These are phyloP conservation scores for Melanogaster broomeanus DNA, from an alignment of 768 basidiomycete genomes.

Conservation along the genomic window DNA sequence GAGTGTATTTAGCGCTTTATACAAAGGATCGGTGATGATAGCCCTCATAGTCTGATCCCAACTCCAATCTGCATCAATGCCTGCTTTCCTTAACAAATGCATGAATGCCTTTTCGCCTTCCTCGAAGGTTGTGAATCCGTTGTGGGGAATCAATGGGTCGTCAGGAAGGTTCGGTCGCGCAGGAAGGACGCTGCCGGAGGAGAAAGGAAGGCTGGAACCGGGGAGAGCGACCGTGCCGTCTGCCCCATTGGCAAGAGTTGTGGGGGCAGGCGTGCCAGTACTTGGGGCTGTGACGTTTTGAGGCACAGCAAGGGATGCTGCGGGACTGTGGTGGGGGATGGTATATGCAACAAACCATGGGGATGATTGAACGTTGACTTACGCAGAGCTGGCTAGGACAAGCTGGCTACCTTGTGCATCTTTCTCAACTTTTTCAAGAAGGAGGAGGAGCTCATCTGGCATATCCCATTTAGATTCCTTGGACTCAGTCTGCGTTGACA, in stretches of 20 bases:
- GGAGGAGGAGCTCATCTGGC: slow-evolving; percentile 87
- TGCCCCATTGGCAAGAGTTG: slow-evolving; percentile 50
- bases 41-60: slow-evolving; percentile 99
- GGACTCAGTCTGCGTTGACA: slow-evolving; percentile 59
- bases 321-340: slow-evolving; percentile 20
- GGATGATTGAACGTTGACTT: slow-evolving; percentile 5
- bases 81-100: slow-evolving; percentile 85
- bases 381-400: slow-evolving; percentile 34
- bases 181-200: slow-evolving; percentile 61
- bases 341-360: slow-evolving; percentile 4
- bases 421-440: slow-evolving; percentile 85
- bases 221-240: slow-evolving; percentile 48
- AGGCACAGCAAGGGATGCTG: slow-evolving; percentile 46
- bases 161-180: slow-evolving; percentile 80
- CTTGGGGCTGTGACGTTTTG: slow-evolving; percentile 43
- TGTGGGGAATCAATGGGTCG: slow-evolving; percentile 86
- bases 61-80: slow-evolving; percentile 90
- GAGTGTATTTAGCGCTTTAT: slow-evolving; percentile 89
- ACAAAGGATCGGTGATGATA: slow-evolving; percentile 97
- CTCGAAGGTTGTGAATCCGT: slow-evolving; percentile 82
- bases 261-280: slow-evolving; percentile 39
- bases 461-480: slow-evolving; percentile 99
- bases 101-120: slow-evolving; percentile 96
- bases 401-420: slow-evolving; percentile 49
- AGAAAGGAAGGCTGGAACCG: slow-evolving; percentile 62